Conservation (phyloP, 1,284 basidiomycete species). For the Phenoliferia sp. region DNA sequence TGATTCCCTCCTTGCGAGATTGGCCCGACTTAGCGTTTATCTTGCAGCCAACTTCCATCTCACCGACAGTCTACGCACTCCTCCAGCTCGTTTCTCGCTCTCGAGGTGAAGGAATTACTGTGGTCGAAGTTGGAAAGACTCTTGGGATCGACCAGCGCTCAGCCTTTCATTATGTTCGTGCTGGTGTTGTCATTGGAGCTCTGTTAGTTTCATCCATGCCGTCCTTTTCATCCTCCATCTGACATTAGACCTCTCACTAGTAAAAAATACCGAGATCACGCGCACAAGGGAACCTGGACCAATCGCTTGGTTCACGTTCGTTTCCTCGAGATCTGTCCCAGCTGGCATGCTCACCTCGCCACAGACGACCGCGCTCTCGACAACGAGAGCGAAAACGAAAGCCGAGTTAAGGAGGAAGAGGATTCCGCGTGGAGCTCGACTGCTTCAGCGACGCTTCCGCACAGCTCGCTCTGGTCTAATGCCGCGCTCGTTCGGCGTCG, state of each 20-base stretch:
- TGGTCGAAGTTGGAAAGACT: conserved; percentile 66
- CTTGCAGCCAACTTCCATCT: conserved; percentile 64
- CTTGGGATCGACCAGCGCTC: conserved; percentile 86
- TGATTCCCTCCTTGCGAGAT: not conserved
- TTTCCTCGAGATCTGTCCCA: conserved; percentile 33
- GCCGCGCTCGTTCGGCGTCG: no score
- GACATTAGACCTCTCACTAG: conserved; percentile 7
- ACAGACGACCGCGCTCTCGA: conserved; percentile 21
- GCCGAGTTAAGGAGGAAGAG: no score
- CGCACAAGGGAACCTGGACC: conserved; percentile 34
- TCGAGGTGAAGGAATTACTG: conserved; percentile 68
- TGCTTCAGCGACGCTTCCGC: conserved; percentile 32
- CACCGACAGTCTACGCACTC: conserved; percentile 74
- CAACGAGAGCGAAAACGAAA: no score
- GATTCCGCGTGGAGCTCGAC: no score
- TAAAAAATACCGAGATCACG: conserved; percentile 36
- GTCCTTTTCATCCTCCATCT: not conserved
- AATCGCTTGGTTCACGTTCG: conserved; percentile 39
- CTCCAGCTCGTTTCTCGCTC: conserved; percentile 79
- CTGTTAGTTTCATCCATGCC: conserved; percentile 53
- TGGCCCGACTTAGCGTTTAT: not conserved
- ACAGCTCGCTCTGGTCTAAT: no score
- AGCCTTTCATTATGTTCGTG: conserved; percentile 74
- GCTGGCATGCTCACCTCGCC: conserved; percentile 27
- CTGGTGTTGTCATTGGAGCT: conserved; percentile 63